A percentile compares a stretch with the other conserved stretches of the same genome.
Conservation (phyloP, 148 eudicot species). For the Salicornia ramosissima region DNA sequence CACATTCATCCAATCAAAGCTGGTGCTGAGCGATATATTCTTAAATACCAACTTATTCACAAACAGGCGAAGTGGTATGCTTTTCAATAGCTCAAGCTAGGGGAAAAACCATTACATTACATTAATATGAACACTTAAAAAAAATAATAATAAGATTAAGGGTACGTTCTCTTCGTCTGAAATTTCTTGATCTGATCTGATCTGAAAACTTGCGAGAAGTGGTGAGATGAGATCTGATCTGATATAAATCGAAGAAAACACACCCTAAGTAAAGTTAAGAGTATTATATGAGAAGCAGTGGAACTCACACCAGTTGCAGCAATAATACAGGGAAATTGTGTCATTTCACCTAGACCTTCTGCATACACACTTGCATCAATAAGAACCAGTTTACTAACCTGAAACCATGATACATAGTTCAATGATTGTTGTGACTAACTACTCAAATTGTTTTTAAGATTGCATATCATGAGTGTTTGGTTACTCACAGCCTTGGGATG, state of each 20-base stretch:
- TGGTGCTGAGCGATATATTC: conserved; percentile 46
- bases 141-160: too few relatives aligned
- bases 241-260: too few relatives aligned
- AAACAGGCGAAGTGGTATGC: conserved; percentile 65
- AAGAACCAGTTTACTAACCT: conserved; percentile 84
- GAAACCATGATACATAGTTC: conserved; percentile 15
- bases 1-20: conserved; percentile 75
- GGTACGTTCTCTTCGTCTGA: too few relatives aligned
- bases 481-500: conserved; percentile 79
- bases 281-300: neutral
- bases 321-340: conserved; percentile 49
- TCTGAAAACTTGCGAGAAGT: too few relatives aligned
- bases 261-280: neutral
- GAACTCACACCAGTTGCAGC: conserved; percentile 74
- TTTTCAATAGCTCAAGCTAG: conserved; percentile 67
- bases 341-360: conserved; percentile 63
- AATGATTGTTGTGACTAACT: neutral
- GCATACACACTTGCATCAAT: conserved; percentile 91
- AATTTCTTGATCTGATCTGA: too few relatives aligned
- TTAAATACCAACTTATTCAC: conserved; percentile 58
- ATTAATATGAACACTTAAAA: neutral
- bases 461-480: neutral
- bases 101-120: neutral
- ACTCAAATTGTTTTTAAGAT: neutral
- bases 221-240: too few relatives aligned